phyloP scores from a whole-genome alignment of 2,329 filamentous ascomycete genomes.

The Fusarium chuoi region DNA sequence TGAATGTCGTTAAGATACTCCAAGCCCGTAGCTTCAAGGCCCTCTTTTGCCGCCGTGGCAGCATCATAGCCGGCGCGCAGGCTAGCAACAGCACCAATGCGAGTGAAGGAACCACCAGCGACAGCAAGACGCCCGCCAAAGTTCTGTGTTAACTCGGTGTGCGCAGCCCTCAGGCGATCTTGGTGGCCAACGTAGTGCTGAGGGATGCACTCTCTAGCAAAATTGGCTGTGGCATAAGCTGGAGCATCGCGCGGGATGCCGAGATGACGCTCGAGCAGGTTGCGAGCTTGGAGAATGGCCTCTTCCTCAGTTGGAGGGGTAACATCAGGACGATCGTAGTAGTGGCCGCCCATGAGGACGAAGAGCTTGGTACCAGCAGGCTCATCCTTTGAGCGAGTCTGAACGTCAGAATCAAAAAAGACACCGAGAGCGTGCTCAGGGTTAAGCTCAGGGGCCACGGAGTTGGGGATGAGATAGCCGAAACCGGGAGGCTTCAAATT shows the following conservation, averaged over 20 bases:
- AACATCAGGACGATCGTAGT: conserved; percentile 69
- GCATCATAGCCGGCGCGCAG: conserved; percentile 57
- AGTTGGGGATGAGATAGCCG: conserved; percentile 89
- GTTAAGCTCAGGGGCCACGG: conserved; percentile 76
- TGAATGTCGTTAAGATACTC: conserved; percentile 41
- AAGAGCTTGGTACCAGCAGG: conserved; percentile 84
- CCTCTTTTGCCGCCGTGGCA: conserved; percentile 35
- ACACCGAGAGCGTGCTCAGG: conserved; percentile 88
- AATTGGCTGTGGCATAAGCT: conserved; percentile 67
- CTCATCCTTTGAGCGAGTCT: conserved; percentile 61
- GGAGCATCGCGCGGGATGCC: conserved; percentile 71
- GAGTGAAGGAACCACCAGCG: conserved; percentile 64
- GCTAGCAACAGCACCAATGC: conserved; percentile 61
- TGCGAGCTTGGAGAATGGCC: conserved; percentile 75
- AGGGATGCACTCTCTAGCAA: conserved; percentile 80
- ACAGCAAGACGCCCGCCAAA: conserved; percentile 75
- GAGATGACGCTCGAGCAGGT: conserved; percentile 78
- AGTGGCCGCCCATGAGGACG: conserved; percentile 94
- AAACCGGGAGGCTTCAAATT: conserved; percentile 77
- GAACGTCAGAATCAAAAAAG: conserved; percentile 83
- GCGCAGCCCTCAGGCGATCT: conserved; percentile 66
- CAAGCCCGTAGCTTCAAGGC: conserved; percentile 45
- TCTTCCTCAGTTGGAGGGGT: conserved; percentile 68
- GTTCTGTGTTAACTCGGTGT: conserved; percentile 61
- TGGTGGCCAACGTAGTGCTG: conserved; percentile 88